Evolutionary conservation across 495 filamentous ascomycete species (phyloP).

Genomic region (Penicillium verhagenii): DNA sequence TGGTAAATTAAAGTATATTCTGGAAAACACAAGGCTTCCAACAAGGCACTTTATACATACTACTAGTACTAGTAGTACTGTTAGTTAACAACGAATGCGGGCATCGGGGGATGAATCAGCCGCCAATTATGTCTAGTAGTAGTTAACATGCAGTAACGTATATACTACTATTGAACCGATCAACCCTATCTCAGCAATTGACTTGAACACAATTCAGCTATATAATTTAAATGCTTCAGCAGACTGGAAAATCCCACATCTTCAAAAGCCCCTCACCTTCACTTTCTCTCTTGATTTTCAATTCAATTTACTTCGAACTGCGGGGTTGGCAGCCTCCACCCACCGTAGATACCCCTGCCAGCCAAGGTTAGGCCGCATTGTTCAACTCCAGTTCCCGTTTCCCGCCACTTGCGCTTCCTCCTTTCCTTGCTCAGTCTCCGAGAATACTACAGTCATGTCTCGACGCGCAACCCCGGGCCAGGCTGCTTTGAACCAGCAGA

Average conservation of each 20-base stretch:
- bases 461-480: constrained; percentile 76
- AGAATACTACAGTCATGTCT: constrained; percentile 62
- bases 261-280: too few species aligned
- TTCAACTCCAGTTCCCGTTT: constrained; percentile 1
- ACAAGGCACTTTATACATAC: neutral
- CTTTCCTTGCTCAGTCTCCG: constrained; percentile 11
- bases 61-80: too few species aligned
- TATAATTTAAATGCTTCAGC: too few species aligned
- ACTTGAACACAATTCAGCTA: too few species aligned
- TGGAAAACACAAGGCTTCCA: constrained; percentile 5
- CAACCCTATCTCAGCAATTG: neutral
- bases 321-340: constrained; percentile 17
- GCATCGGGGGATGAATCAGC: neutral
- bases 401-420: constrained; percentile 24
- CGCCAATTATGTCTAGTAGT: too few species aligned
- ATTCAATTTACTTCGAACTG: constrained; percentile 12
- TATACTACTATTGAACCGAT: too few species aligned
- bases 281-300: neutral
- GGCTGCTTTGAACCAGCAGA: constrained; percentile 83
- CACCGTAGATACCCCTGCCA: constrained; percentile 17
- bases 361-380: constrained; percentile 21
- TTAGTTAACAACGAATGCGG: too few species aligned
- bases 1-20: constrained; percentile 8
- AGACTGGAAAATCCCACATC: too few species aligned
- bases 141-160: too few species aligned